phyloP scores from a whole-genome alignment of 331 rosid species.

The Quercus lobata region DNA sequence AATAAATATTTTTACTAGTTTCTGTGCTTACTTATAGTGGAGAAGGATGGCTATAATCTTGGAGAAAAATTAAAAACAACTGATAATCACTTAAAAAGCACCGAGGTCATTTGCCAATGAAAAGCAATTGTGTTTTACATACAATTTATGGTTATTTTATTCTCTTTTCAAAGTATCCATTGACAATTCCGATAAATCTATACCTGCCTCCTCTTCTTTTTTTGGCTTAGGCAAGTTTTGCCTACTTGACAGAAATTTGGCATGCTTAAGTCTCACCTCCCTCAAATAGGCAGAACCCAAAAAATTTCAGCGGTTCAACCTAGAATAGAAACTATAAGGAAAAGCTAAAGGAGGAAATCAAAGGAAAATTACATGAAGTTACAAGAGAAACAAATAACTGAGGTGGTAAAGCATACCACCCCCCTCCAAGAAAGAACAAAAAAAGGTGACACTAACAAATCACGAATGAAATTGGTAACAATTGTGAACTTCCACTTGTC shows the following conservation, averaged over 20 bases:
- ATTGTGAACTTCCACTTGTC: constrained; percentile 19
- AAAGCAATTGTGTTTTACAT: constrained; percentile 7
- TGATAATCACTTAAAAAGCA: not conserved
- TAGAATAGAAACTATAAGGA: constrained; percentile 23
- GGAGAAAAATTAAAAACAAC: too few relatives aligned
- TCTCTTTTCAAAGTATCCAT: constrained; percentile 34
- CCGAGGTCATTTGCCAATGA: not conserved
- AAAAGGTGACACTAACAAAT: not conserved
- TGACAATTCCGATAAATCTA: constrained; percentile 36
- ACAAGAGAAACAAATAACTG: constrained; percentile 21
- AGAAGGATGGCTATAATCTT: too few relatives aligned
- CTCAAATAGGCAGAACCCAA: constrained; percentile 27
- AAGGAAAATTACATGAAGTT: constrained; percentile 27
- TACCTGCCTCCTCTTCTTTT: not conserved
- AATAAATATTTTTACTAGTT: too few relatives aligned
- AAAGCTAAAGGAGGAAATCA: constrained; percentile 12
- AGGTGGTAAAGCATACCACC: constrained; percentile 7
- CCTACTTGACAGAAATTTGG: constrained; percentile 18
- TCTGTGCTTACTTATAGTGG: too few relatives aligned
- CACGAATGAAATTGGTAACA: not conserved
- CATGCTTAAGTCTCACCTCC: constrained; percentile 17
- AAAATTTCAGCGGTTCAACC: constrained; percentile 13
- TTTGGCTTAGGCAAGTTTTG: constrained; percentile 19
- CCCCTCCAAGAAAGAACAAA: constrained; percentile 14
- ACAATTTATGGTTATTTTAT: constrained; percentile 34